A percentile compares a stretch with the other conserved stretches of the same genome.
Conservation (phyloP, 75 land plant species). For the Selaginella moellendorffii region DNA sequence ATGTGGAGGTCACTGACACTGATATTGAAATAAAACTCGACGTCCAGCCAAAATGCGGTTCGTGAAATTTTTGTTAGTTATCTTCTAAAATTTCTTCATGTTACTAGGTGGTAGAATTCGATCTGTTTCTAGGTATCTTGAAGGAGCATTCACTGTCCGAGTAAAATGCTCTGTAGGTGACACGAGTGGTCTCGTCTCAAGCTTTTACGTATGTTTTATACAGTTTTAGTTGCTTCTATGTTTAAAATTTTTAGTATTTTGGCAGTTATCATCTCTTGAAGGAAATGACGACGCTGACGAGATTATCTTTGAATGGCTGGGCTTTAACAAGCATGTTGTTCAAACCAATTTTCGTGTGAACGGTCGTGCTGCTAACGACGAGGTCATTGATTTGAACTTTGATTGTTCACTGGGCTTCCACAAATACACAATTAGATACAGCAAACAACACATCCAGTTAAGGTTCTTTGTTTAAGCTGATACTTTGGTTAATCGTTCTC, state of each 20-base stretch:
- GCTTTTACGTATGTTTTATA: slow-evolving; percentile 13
- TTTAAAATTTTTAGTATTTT: no score
- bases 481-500: no score
- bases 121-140: slow-evolving; percentile 11
- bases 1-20: slow-evolving; percentile 10
- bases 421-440: slow-evolving; percentile 19
- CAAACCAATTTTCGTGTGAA: slow-evolving; percentile 22
- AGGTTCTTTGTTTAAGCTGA: neutral
- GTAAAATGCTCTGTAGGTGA: slow-evolving; percentile 20
- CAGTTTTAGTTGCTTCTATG: no score
- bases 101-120: slow-evolving; percentile 18
- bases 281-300: slow-evolving; percentile 17
- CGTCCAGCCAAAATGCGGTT: no score
- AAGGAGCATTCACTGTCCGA: slow-evolving; percentile 14
- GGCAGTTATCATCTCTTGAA: slow-evolving; percentile 20
- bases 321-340: slow-evolving; percentile 17
- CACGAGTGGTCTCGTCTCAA: slow-evolving; percentile 26
- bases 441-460: slow-evolving; percentile 13
- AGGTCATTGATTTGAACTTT: slow-evolving; percentile 11
- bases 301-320: slow-evolving; percentile 28
- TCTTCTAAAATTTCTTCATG: no score
- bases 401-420: slow-evolving; percentile 23
- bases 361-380: slow-evolving; percentile 19
- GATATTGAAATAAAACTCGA: slow-evolving; percentile 9
- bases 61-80: no score